Conservation (phyloP, 2,329 filamentous ascomycete genomes). For the Alternaria metachromatica region DNA sequence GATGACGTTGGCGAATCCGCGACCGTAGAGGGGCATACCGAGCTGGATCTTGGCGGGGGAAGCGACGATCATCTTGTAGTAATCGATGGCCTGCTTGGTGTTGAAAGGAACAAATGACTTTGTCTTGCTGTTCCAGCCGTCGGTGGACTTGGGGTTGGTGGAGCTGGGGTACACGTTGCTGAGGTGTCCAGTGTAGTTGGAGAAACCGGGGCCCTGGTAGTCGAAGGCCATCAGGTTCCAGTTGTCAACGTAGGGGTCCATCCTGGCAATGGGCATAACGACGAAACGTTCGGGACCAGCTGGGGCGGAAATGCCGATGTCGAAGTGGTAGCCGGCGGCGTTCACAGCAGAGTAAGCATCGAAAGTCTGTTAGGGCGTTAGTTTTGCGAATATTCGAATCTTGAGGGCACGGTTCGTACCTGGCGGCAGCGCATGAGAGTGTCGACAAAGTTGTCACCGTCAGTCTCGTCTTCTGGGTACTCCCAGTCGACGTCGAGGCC, state of each 20-base stretch:
- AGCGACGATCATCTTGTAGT: conserved; percentile 32
- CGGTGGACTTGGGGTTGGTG: conserved; percentile 26
- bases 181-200: conserved; percentile 64
- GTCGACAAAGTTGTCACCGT: conserved; percentile 48
- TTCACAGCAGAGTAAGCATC: conserved; percentile 48
- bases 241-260: conserved; percentile 54
- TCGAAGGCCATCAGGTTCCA: conserved; percentile 70
- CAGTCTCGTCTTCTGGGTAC: conserved; percentile 49
- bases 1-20: conserved; percentile 33
- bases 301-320: conserved; percentile 53
- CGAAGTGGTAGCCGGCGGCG: conserved; percentile 50
- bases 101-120: conserved; percentile 24
- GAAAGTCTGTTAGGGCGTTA: conserved; percentile 34
- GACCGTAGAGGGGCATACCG: conserved; percentile 41
- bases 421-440: conserved; percentile 44
- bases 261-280: conserved; percentile 46
- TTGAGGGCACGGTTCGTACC: conserved; percentile 29
- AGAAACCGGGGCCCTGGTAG: conserved; percentile 76
- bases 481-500: conserved; percentile 56
- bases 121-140: conserved; percentile 17
- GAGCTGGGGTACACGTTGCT: conserved; percentile 35
- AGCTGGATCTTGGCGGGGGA: conserved; percentile 32
- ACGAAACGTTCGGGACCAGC: conserved; percentile 52
- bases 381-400: neutral
- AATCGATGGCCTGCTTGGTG: conserved; percentile 32